phyloP scores from a whole-genome alignment of 2,329 filamentous ascomycete genomes.

The Emmonsiellopsis sp. region DNA sequence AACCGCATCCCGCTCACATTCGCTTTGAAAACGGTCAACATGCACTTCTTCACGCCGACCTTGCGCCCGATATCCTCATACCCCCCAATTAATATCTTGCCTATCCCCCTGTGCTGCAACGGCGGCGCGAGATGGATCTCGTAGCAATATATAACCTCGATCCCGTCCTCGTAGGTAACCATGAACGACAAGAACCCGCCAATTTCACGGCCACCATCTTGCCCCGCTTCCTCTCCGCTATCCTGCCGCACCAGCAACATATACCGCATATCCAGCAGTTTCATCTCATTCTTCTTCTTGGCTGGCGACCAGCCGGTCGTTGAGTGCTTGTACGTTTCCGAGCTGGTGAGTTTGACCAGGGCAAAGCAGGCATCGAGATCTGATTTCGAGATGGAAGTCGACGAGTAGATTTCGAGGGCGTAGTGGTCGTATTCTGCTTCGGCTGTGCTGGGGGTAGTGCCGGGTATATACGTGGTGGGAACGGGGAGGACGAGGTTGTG shows the following conservation, averaged over 20 bases:
- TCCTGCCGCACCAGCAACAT: slow-evolving; percentile 34
- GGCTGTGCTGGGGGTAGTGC: not conserved
- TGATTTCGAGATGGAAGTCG: slow-evolving; percentile 25
- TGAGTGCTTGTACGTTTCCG: slow-evolving; percentile 42
- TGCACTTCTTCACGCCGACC: slow-evolving; percentile 44
- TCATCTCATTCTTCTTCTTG: slow-evolving; percentile 50
- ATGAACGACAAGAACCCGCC: slow-evolving; percentile 45
- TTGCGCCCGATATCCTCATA: slow-evolving; percentile 39
- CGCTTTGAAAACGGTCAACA: slow-evolving; percentile 51
- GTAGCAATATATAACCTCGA: slow-evolving; percentile 54
- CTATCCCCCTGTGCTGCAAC: slow-evolving; percentile 42
- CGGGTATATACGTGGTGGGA: slow-evolving; percentile 6
- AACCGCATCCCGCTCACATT: slow-evolving; percentile 40
- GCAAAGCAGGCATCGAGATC: slow-evolving; percentile 43
- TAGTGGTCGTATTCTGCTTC: slow-evolving; percentile 7
- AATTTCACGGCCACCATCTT: slow-evolving; percentile 4
- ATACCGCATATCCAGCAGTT: slow-evolving; percentile 49
- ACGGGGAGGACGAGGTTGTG: slow-evolving; percentile 8
- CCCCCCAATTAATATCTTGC: slow-evolving; percentile 39
- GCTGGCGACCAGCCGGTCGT: slow-evolving; percentile 44
- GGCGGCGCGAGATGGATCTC: slow-evolving; percentile 46
- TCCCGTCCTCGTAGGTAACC: slow-evolving; percentile 46
- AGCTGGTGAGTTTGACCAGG: slow-evolving; percentile 47
- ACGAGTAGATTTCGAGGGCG: slow-evolving; percentile 23
- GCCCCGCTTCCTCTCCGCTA: no score